Conservation (phyloP, 129 eudicot genomes). For the Artemisia annua region DNA sequence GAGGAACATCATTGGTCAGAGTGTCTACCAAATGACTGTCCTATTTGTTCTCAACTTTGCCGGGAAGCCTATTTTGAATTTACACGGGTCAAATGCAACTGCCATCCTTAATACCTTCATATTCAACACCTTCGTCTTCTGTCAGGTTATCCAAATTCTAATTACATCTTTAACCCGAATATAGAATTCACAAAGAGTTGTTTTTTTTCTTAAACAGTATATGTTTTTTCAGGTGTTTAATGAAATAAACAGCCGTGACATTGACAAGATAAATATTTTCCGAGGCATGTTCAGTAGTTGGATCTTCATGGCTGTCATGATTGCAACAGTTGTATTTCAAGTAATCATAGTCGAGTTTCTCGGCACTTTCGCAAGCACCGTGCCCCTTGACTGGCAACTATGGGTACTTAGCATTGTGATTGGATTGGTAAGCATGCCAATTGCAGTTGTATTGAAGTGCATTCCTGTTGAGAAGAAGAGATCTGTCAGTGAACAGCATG, state of each 20-base stretch:
- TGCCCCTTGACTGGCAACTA: too few species aligned
- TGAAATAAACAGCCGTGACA: conserved; percentile 91
- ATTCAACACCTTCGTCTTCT: conserved; percentile 93
- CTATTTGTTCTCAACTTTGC: conserved; percentile 63
- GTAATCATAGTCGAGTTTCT: too few species aligned
- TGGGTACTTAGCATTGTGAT: too few species aligned
- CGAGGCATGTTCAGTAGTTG: too few species aligned
- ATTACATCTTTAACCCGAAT: too few species aligned
- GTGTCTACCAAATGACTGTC: conserved; percentile 73
- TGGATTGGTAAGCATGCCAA: too few species aligned
- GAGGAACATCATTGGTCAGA: conserved; percentile 87
- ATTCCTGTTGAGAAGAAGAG: too few species aligned
- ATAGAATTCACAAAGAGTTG: neutral
- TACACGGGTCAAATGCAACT: conserved; percentile 61
- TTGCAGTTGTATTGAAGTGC: too few species aligned
- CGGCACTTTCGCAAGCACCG: too few species aligned
- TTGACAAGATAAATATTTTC: conserved; percentile 63
- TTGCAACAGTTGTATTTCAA: too few species aligned
- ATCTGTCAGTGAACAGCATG: too few species aligned
- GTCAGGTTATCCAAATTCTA: conserved; percentile 56
- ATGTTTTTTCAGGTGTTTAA: conserved; percentile 67
- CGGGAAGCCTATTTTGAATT: conserved; percentile 58
- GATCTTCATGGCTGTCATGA: too few species aligned
- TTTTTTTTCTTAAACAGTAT: neutral
- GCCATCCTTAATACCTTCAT: conserved; percentile 70